A percentile compares a stretch with the other conserved stretches of the same genome.
phyloP scores from a whole-genome alignment of 2,329 filamentous ascomycete genomes.

The Microsporum audouinii region DNA sequence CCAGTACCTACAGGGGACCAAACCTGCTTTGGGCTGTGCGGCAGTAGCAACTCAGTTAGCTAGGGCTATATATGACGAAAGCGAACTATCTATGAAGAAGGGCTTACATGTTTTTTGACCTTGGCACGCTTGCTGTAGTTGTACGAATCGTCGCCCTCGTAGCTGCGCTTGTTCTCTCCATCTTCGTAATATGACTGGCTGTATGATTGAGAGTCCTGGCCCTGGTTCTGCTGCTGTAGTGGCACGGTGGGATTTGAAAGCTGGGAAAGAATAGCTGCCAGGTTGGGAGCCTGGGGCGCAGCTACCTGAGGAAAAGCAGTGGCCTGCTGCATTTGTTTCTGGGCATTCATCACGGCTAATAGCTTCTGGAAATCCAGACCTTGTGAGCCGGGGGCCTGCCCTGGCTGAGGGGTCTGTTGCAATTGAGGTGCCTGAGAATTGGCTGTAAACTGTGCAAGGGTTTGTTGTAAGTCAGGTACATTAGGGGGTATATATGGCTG shows the following conservation, averaged over 20 bases:
- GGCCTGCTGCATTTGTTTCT: slow-evolving; percentile 28
- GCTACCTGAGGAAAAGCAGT: slow-evolving; percentile 15
- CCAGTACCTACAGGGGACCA: slow-evolving; percentile 43
- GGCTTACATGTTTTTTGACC: slow-evolving; percentile 30
- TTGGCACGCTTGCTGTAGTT: slow-evolving; percentile 27
- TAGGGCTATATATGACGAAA: background rate
- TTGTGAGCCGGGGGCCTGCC: slow-evolving; percentile 19
- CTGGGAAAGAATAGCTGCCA: slow-evolving; percentile 14
- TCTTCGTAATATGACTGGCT: slow-evolving; percentile 26
- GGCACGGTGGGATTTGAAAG: slow-evolving; percentile 27
- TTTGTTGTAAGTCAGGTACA: slow-evolving; percentile 24
- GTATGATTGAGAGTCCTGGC: slow-evolving; percentile 8
- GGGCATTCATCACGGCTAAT: slow-evolving; percentile 28
- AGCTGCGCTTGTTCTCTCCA: slow-evolving; percentile 31
- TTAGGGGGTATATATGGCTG: slow-evolving; percentile 21
- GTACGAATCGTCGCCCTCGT: slow-evolving; percentile 23
- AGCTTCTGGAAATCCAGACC: slow-evolving; percentile 30
- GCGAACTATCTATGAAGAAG: background rate
- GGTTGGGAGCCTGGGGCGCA: slow-evolving; percentile 11
- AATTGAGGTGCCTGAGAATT: slow-evolving; percentile 18
- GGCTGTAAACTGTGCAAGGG: slow-evolving; percentile 31
- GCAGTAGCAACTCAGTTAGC: background rate
- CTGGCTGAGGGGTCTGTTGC: slow-evolving; percentile 13
- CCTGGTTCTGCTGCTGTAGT: slow-evolving; percentile 8
- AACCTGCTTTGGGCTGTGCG: slow-evolving; percentile 32